Evolutionary conservation across 768 basidiomycete species (phyloP), one percentile per base, ranked within the genome.

Genomic region (Mrakia gelida): DNA sequence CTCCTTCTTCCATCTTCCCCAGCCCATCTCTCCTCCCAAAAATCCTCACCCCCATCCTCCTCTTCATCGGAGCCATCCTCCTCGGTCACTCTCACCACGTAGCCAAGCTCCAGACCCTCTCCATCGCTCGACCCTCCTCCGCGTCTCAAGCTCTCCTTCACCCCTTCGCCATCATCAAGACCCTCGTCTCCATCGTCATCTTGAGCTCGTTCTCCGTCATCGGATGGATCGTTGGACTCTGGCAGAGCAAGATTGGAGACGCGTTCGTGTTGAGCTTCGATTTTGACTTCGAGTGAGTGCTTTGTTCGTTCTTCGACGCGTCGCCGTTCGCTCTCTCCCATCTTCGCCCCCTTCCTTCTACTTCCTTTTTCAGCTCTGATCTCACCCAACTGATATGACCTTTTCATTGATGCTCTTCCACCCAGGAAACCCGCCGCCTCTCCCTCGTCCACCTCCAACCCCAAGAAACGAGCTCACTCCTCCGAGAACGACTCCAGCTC

Each of bases 61-160:
- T 43, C 34, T n/a, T 70, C 38, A 21, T 70, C 23, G 67, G 67
- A 34, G 34, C 67, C 11, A 45, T 70, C 67, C 67, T 70, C 26
- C 67, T 70, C 67, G 67, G 34, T n/a, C 67, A 70, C 67, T 70
- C 67, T 34, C 67, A 70, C 67, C 41, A 70, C 16, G 38, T 70
- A 21, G 67, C 67, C 10, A 41, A 70, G 67, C 34, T 70, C 34
- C 23, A 41, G 7, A 38, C 34, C 21, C 67, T 70, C 34, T 70
- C 67, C 18, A 10, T 41, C 41, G 41, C 41, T 26, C 38, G 34
- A 18, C 34, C 38, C 21, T 11, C 41, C 67, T 38, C 65, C 21
- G 32, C 30, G 16, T 23, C 32, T 9, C 34, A 67, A 16, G 65
- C 34, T 6, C 32, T 70, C 34, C n/a, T 70, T 13, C 67, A 45